Base-by-base conservation (phyloP, 225 moss, liverwort and hornwort genomes). In the Thuidium tamariscinum region DNA sequence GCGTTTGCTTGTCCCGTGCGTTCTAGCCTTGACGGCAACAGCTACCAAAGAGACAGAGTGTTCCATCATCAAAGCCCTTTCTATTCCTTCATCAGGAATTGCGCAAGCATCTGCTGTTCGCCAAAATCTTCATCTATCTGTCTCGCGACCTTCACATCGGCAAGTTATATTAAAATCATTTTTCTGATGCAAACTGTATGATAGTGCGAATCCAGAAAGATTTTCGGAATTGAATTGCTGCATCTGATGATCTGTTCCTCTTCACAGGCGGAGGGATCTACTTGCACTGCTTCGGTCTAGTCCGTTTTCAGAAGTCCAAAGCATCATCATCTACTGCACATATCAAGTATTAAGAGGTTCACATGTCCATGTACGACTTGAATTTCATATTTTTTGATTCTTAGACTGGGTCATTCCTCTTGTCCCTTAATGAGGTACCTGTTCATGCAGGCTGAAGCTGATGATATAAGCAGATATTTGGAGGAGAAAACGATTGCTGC, bases 21-120 rank as follows among this genome's bases (percentile, higher is more conserved):
- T 95, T 48, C 87, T 97, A 86, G 97, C 96, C 37, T 92, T 97
- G 92, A 96, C 97, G 85, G 97, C 97, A 73, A 97, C 97, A 74
- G 97, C 97, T 39, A 98, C 97, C 34, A 95, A 91, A 87, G 95
- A 94, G 89, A 93, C 97, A 21, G 91, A 95, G 88, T 74, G 81
- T 49, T 95, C 97, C 65, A 98, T 98, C 84, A 86, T 90, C 25
- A 91, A 89, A 82, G 91, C 95, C 67, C 92, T 98, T 49, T 91
- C 77, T 67, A 95, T 98, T 74, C 91, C 93, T 36, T 52, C 86
- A 84, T 83, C 89, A 39, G 97, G 95, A 78, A 77, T 95, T 72
- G 88, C 96, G 51, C 92, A 95, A 91, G 91, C 93, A 48, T 89
- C 91, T 54, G 89, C 91, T 74, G 86, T 94, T 82, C 95, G 96